These are phyloP conservation scores for Heliamphora exappendiculata DNA, from an alignment of 148 eudicot genomes.

Conservation along the genomic window DNA sequence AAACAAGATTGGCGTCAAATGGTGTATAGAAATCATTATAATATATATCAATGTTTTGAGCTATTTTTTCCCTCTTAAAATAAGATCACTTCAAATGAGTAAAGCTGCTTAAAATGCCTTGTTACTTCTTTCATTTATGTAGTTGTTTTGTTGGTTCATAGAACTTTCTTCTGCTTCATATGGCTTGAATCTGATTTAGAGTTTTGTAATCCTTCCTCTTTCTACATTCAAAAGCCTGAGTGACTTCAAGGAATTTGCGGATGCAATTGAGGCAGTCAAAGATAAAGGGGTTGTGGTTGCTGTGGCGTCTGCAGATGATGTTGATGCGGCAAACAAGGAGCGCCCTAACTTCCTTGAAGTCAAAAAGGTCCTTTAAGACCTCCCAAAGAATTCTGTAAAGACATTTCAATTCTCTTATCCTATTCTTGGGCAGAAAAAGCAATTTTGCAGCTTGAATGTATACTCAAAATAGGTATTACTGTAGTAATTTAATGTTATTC, in stretches of 20 bases:
- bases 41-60: not conserved
- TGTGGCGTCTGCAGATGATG: conserved; percentile 93
- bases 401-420: not conserved
- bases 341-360: conserved; percentile 60
- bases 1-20: not conserved
- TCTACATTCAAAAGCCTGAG: conserved; percentile 32
- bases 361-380: conserved; percentile 52
- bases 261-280: conserved; percentile 66
- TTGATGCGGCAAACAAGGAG: conserved; percentile 60
- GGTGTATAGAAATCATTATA: not conserved
- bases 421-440: not conserved
- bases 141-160: not conserved
- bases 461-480: not conserved
- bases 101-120: not conserved
- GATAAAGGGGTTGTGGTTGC: conserved; percentile 77
- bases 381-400: not conserved
- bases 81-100: not conserved
- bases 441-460: not conserved
- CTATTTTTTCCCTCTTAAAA: not conserved
- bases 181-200: not conserved
- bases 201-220: no score
- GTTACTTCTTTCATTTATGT: not conserved
- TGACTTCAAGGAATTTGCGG: conserved; percentile 88
- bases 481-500: not conserved
- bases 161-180: not conserved